A percentile compares a stretch with the other conserved stretches of the same genome.
These are phyloP conservation scores for Colletotrichum navitas DNA, from an alignment of 2,329 filamentous ascomycete species.

Conservation along the genomic window DNA sequence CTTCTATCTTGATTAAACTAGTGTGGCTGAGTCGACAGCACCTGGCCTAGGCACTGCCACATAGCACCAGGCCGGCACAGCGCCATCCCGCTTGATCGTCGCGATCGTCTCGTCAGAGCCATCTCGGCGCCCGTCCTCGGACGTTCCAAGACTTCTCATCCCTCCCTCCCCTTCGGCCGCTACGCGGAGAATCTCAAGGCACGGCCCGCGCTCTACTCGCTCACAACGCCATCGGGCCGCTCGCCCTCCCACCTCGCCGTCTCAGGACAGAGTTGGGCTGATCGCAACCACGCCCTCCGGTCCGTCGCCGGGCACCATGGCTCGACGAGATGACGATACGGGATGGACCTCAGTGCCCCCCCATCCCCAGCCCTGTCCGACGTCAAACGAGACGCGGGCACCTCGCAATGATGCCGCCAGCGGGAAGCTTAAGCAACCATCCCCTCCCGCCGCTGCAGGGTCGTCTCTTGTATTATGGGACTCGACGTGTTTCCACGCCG, in stretches of 20 bases:
- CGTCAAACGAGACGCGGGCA: background rate
- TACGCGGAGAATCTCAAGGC: background rate
- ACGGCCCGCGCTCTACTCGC: slow-evolving; percentile 6
- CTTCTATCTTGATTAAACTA: background rate
- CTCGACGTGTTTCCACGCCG: background rate
- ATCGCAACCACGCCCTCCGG: background rate
- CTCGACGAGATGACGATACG: background rate
- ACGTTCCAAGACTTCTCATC: background rate
- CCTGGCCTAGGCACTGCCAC: background rate
- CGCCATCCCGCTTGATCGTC: background rate
- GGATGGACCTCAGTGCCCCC: background rate
- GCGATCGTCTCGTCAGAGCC: background rate
- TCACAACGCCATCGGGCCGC: background rate
- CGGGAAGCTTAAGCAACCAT: background rate
- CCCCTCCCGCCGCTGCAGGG: background rate
- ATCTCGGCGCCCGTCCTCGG: background rate
- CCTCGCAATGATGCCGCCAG: background rate
- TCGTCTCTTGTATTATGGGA: background rate
- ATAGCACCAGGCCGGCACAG: background rate
- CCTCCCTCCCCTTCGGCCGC: background rate
- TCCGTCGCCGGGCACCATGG: background rate
- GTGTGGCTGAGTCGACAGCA: background rate
- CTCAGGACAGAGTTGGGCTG: background rate
- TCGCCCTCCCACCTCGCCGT: background rate
- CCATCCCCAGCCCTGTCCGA: background rate